Percentiles rank a stretch among this genome's conserved stretches.
Evolutionary conservation across 495 filamentous ascomycete species (phyloP).

Genomic region (Aspergillus ostianus): DNA sequence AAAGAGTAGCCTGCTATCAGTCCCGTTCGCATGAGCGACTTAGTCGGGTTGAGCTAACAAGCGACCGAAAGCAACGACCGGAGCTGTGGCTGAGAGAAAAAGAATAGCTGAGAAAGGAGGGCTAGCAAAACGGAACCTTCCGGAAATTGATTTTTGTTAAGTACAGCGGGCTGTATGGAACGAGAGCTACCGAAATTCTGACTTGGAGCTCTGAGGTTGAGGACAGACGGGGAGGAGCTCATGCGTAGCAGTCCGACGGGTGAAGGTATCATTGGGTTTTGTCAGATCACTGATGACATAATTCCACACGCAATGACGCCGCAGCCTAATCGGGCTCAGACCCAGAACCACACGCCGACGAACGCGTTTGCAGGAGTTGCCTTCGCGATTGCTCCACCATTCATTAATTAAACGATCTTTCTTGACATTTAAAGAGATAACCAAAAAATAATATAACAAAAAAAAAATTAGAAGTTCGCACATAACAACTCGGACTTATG

Average conservation of each 20-base stretch:
- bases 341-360: too few species aligned
- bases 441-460: background rate
- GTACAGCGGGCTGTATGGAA: background rate
- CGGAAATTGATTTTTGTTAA: background rate
- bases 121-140: background rate
- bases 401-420: background rate
- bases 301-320: constrained; percentile 34
- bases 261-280: constrained; percentile 15
- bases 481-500: background rate
- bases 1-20: constrained; percentile 30
- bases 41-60: constrained; percentile 19
- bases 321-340: constrained; percentile 15
- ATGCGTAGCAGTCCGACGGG: constrained; percentile 17
- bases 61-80: constrained; percentile 17
- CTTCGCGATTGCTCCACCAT: background rate
- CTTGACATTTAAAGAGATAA: background rate
- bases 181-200: constrained; percentile 2
- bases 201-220: constrained; percentile 14
- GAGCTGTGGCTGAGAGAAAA: constrained; percentile 1
- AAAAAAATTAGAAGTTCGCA: background rate
- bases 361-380: background rate
- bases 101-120: background rate
- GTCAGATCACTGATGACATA: constrained; percentile 42
- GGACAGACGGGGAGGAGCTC: constrained; percentile 17
- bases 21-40: constrained; percentile 32